Conservation (phyloP, 331 rosid genomes). For the Malus hybrid region DNA sequence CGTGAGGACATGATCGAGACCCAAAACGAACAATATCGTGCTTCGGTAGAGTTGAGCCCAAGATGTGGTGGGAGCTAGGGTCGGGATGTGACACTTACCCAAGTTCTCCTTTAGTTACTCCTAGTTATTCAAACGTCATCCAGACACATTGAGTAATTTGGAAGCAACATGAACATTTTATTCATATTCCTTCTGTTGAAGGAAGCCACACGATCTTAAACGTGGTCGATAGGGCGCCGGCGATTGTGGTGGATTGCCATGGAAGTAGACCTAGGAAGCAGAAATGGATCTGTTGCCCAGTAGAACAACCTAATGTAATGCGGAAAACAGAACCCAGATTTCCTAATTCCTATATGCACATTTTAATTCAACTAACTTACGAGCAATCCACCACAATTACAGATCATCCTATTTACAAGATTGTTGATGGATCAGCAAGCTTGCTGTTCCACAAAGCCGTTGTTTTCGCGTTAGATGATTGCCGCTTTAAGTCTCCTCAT, state of each 20-base stretch:
- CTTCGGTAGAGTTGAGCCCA: no score
- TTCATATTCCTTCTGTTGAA: background rate
- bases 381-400: slow-evolving; percentile 4
- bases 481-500: slow-evolving; percentile 45
- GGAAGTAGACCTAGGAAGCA: background rate
- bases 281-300: background rate
- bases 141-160: background rate
- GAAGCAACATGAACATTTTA: background rate
- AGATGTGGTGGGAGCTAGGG: no score
- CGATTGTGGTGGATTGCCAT: background rate
- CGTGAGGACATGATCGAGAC: no score
- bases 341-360: background rate
- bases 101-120: background rate
- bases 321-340: background rate
- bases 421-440: background rate
- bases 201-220: background rate
- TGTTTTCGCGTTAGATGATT: slow-evolving; percentile 5
- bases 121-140: background rate
- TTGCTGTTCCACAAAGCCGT: background rate
- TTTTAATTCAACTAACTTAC: background rate
- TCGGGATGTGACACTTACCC: no score
- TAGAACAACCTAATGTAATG: background rate
- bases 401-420: background rate
- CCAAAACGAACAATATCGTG: no score
- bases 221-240: background rate